phyloP scores from a whole-genome alignment of 495 filamentous ascomycete genomes.

The Podospora bellae-mahoneyi region DNA sequence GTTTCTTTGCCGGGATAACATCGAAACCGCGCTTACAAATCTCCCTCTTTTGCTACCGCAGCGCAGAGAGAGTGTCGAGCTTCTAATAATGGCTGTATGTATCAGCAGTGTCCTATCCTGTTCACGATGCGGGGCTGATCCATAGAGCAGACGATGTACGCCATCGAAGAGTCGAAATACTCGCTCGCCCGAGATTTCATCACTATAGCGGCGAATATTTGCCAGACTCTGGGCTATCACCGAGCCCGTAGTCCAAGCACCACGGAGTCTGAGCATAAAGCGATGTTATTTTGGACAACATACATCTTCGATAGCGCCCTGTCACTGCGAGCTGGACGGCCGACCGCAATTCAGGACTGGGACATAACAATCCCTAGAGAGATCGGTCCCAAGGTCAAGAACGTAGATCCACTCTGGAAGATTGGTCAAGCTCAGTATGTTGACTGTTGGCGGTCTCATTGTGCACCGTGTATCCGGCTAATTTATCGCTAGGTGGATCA shows the following conservation, averaged over 20 bases:
- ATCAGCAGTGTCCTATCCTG: neutral
- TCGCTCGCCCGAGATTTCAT: slow-evolving; percentile 61
- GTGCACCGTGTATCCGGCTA: neutral
- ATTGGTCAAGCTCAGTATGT: slow-evolving; percentile 39
- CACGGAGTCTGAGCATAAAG: slow-evolving; percentile 39
- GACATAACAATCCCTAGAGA: slow-evolving; percentile 55
- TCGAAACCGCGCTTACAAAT: slow-evolving; percentile 57
- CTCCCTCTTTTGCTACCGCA: slow-evolving; percentile 58
- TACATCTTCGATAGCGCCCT: slow-evolving; percentile 60
- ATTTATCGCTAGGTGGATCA: neutral
- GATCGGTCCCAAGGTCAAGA: slow-evolving; percentile 30
- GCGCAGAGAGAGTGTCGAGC: slow-evolving; percentile 56
- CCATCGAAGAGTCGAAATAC: slow-evolving; percentile 61
- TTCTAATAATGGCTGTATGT: slow-evolving; percentile 54
- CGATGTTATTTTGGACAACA: slow-evolving; percentile 59
- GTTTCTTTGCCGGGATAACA: slow-evolving; percentile 51
- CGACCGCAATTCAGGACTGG: slow-evolving; percentile 59
- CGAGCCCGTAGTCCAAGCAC: slow-evolving; percentile 39
- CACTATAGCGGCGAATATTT: slow-evolving; percentile 56
- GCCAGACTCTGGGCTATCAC: slow-evolving; percentile 63
- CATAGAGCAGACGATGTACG: slow-evolving; percentile 42
- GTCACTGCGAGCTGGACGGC: slow-evolving; percentile 61
- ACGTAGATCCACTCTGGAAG: slow-evolving; percentile 33
- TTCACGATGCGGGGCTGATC: neutral
- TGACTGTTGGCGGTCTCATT: neutral